These are phyloP conservation scores for Colletotrichum sp. DNA, from an alignment of 2,329 filamentous ascomycete genomes.

Conservation along the genomic window DNA sequence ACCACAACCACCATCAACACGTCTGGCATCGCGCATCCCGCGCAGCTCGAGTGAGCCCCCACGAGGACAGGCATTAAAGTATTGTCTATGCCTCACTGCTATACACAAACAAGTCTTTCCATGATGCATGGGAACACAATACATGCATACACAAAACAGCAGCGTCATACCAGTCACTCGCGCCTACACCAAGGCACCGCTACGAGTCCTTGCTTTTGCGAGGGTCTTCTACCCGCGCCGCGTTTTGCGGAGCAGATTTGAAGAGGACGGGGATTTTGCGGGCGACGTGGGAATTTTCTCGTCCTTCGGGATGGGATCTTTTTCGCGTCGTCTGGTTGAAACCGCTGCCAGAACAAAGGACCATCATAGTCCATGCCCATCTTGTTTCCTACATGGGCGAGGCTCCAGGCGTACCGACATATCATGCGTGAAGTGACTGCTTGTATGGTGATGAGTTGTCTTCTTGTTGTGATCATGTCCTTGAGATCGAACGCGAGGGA, in stretches of 20 bases:
- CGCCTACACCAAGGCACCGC: not conserved
- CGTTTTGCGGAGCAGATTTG: conserved; percentile 22
- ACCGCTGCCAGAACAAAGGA: conserved; percentile 50
- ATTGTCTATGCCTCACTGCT: not conserved
- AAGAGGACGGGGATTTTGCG: conserved; percentile 18
- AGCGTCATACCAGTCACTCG: conserved; percentile 23
- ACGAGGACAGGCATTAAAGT: not conserved
- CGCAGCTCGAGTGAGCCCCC: not conserved
- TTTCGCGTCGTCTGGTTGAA: not conserved
- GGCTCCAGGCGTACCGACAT: conserved; percentile 53
- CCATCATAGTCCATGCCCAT: conserved; percentile 61
- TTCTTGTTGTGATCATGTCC: not conserved
- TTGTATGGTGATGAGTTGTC: not conserved
- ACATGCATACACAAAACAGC: not conserved
- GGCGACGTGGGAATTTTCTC: not conserved
- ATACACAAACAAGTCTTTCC: not conserved
- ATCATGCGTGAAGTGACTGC: not conserved
- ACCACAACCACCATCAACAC: not conserved
- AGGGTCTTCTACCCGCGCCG: conserved; percentile 19
- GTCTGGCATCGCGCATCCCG: not conserved
- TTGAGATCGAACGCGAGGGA: not conserved
- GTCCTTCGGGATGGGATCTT: no score
- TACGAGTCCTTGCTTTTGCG: conserved; percentile 18
- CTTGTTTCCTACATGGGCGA: conserved; percentile 48
- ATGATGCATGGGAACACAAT: not conserved